These are phyloP conservation scores for Poronia punctata DNA, from an alignment of 495 filamentous ascomycete genomes.

Conservation along the genomic window DNA sequence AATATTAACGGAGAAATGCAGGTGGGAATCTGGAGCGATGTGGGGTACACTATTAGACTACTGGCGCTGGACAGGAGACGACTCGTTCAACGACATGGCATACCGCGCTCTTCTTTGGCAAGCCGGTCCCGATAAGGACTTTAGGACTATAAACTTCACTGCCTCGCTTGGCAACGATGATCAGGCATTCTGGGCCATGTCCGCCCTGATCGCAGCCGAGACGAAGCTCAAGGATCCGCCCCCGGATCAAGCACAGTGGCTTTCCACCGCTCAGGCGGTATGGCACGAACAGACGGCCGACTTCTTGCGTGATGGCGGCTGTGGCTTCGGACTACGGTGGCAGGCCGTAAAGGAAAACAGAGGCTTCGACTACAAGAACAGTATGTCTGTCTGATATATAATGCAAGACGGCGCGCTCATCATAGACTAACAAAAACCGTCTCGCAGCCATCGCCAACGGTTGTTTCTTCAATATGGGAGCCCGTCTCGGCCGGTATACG, in stretches of 20 bases:
- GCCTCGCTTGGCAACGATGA: conserved; percentile 79
- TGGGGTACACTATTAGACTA: conserved; percentile 73
- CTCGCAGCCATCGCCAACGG: conserved; percentile 63
- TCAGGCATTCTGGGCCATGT: conserved; percentile 70
- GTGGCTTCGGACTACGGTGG: conserved; percentile 74
- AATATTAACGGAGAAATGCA: conserved; percentile 7
- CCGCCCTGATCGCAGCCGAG: conserved; percentile 69
- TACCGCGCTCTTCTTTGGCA: conserved; percentile 62
- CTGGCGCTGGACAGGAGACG: conserved; percentile 69
- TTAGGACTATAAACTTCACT: conserved; percentile 64
- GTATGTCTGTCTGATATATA: conserved; percentile 29
- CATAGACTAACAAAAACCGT: not conserved
- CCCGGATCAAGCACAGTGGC: conserved; percentile 54
- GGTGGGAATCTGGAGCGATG: conserved; percentile 68
- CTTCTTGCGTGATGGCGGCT: conserved; percentile 55
- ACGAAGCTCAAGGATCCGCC: conserved; percentile 60
- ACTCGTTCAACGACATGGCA: conserved; percentile 57
- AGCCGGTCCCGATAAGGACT: conserved; percentile 58
- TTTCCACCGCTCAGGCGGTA: conserved; percentile 69
- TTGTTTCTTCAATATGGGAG: conserved; percentile 78
- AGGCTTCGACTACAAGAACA: conserved; percentile 88
- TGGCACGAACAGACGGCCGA: conserved; percentile 60
- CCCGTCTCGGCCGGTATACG: conserved; percentile 71
- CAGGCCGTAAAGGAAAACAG: conserved; percentile 72
- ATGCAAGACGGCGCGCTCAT: too few species aligned